Conservation (phyloP, 306 rosid species). For the Oemleria cerasiformis region DNA sequence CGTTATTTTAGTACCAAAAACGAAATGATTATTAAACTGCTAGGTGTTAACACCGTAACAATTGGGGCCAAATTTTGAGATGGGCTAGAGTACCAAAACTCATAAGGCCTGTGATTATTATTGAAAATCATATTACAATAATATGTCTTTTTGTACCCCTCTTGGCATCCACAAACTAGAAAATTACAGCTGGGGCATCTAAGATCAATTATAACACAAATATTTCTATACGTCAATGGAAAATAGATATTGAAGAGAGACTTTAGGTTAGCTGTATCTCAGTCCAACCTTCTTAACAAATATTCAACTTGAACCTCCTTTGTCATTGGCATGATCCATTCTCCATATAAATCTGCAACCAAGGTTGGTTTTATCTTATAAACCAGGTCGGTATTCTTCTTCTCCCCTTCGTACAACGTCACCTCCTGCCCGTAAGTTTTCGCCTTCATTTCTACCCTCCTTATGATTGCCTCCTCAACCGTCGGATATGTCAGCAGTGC, state of each 20-base stretch:
- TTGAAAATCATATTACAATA: slow-evolving; percentile 6
- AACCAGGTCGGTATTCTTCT: slow-evolving; percentile 40
- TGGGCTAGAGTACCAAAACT: background rate
- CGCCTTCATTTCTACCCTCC: slow-evolving; percentile 76
- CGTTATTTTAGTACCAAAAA: no score
- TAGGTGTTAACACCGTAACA: no score
- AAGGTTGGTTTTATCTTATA: slow-evolving; percentile 74
- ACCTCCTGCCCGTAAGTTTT: slow-evolving; percentile 78
- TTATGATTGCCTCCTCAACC: slow-evolving; percentile 68
- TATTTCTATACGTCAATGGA: background rate
- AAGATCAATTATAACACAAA: background rate
- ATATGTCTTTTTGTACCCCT: background rate
- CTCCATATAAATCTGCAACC: slow-evolving; percentile 82
- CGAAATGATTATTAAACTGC: no score
- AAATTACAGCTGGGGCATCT: background rate
- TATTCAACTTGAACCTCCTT: slow-evolving; percentile 91
- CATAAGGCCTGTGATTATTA: background rate
- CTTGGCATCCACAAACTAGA: background rate
- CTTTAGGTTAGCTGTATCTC: slow-evolving; percentile 17
- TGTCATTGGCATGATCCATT: slow-evolving; percentile 98
- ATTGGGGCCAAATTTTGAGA: background rate
- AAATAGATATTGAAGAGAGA: background rate
- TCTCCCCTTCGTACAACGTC: slow-evolving; percentile 39
- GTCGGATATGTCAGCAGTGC: slow-evolving; percentile 63
- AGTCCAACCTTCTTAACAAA: slow-evolving; percentile 78